A percentile compares a stretch with the other conserved stretches of the same genome.
Conservation (phyloP, 2,329 filamentous ascomycete genomes). For the Canariomyces notabilis region DNA sequence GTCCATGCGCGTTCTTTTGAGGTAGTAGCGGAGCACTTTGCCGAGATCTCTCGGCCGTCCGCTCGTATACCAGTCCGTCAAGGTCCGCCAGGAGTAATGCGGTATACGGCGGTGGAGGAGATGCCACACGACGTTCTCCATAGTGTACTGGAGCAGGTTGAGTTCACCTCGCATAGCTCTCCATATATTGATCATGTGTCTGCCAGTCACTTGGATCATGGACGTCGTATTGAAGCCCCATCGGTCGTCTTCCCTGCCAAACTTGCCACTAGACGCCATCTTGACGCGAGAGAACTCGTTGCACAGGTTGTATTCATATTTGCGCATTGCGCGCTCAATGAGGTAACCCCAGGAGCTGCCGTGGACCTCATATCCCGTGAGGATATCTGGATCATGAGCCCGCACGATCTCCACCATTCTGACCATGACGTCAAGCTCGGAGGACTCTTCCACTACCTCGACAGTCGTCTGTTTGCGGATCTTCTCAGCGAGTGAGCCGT, state of each 20-base stretch:
- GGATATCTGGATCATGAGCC: slow-evolving; percentile 78
- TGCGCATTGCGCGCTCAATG: slow-evolving; percentile 78
- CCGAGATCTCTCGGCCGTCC: slow-evolving; percentile 62
- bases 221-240: slow-evolving; percentile 96
- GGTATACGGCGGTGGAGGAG: slow-evolving; percentile 81
- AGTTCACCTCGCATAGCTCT: slow-evolving; percentile 91
- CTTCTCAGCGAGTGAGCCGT: slow-evolving; percentile 52
- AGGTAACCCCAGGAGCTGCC: slow-evolving; percentile 93
- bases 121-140: slow-evolving; percentile 95
- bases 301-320: slow-evolving; percentile 86
- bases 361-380: slow-evolving; percentile 93
- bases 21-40: slow-evolving; percentile 74
- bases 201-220: slow-evolving; percentile 84
- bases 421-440: slow-evolving; percentile 80
- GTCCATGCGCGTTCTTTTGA: slow-evolving; percentile 70
- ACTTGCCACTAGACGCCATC: slow-evolving; percentile 72
- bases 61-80: slow-evolving; percentile 78
- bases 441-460: slow-evolving; percentile 67
- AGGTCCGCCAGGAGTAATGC: slow-evolving; percentile 72
- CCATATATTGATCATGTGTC: slow-evolving; percentile 97
- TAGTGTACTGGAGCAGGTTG: slow-evolving; percentile 86
- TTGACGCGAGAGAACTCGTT: slow-evolving; percentile 90
- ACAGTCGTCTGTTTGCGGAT: slow-evolving; percentile 55
- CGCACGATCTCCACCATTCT: slow-evolving; percentile 85
- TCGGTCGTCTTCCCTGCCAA: slow-evolving; percentile 78